phyloP scores from a whole-genome alignment of 192 early-diverging fungal species.

The Backusella parvicylindrica region DNA sequence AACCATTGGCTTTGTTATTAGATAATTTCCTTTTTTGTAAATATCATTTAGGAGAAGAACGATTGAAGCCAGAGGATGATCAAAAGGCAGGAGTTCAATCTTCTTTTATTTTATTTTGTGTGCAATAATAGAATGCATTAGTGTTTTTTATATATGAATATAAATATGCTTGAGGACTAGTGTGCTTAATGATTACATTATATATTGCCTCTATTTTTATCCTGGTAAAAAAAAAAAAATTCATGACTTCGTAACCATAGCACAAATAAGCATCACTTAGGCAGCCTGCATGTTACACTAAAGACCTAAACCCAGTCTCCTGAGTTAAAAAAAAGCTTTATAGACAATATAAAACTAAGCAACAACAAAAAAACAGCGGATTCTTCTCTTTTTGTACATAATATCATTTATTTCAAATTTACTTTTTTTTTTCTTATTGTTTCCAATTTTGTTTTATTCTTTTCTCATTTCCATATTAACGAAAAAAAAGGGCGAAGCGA shows the following conservation, averaged over 20 bases:
- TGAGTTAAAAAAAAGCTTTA: background rate
- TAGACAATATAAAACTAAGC: background rate
- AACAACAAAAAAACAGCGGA: background rate
- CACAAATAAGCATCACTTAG: background rate
- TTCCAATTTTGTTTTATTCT: background rate
- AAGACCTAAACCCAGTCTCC: background rate
- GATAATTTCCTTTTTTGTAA: background rate
- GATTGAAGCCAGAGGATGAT: background rate
- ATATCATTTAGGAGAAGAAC: background rate
- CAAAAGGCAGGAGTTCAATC: background rate
- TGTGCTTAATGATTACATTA: background rate
- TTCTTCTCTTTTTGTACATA: background rate
- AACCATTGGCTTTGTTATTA: background rate
- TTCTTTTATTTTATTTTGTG: background rate
- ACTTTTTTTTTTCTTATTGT: background rate
- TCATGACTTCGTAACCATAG: background rate
- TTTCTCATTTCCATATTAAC: background rate
- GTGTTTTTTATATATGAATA: background rate
- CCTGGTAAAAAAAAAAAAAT: background rate
- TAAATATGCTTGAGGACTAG: background rate
- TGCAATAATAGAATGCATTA: background rate
- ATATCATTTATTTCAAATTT: background rate
- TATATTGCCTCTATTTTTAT: background rate
- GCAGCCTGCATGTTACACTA: background rate
- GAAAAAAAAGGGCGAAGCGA: background rate